Base-by-base conservation (phyloP, 2,329 filamentous ascomycete species). In the Neonectria neomacrospora region DNA sequence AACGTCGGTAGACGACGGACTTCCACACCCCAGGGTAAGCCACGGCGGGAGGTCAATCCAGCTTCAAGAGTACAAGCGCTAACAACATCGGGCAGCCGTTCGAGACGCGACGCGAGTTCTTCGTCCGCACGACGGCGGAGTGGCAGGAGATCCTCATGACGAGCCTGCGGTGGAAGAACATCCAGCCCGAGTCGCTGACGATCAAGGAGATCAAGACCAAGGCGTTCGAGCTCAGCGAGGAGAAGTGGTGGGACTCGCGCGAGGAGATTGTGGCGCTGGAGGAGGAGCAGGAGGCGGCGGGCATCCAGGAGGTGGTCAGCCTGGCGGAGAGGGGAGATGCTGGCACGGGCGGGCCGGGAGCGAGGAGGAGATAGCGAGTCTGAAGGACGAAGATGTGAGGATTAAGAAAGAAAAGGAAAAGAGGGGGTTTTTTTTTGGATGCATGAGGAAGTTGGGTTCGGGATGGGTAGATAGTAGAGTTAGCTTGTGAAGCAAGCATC, bases 161-260 rank as follows among this genome's bases (percentile, higher is more conserved):
- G 2, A 90, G 86, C 68, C 80, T 96, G 62, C 87, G 89, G 65
- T 89, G 88, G 81, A 90, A 89, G 77, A 87, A 87, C 34, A 82
- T 88, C 47, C 86, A 89, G 67, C 86, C 87, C 3, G 91, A 92
- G 77, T 85, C 88, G 42, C 85, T 93, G 67, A 84, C 88, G 0
- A 83, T 96, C 74, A 99, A 99, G 83, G 96, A 98, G 81, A 89
- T 98, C 73, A 94, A 97, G 78, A 91, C 94, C 73, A 90, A 89
- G 76, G 96, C 94, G 1, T 99, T 97, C 77, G 91, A 93, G 75
- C 85, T 93, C 67, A 94, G 94, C 42, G 96, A 99, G 79, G 92
- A 94, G 80, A 97, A 97, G 78, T 99, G 96, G 96, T 99, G 96
- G 96, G 96, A 97, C 83, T 94, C 91, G 76, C 87, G 96, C 72